Evolutionary conservation across 768 basidiomycete species (phyloP).

Genomic region (Termitomyces sp.): DNA sequence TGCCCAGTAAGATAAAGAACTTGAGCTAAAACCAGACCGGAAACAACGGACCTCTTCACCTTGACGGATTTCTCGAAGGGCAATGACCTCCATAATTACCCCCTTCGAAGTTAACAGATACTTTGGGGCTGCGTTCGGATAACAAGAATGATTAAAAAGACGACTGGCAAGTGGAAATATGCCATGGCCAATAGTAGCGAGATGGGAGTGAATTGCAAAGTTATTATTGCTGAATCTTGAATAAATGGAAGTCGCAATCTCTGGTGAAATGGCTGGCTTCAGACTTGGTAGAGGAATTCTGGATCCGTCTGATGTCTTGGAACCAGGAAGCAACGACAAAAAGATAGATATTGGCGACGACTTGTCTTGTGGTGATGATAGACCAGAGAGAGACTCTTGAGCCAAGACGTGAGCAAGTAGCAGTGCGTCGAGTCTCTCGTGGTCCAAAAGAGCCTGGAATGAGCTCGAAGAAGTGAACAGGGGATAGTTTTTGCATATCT

Average conservation of each 20-base stretch:
- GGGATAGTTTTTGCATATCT: constrained; percentile 58
- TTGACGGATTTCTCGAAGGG: constrained; percentile 46
- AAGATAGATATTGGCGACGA: constrained; percentile 27
- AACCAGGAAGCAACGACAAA: constrained; percentile 40
- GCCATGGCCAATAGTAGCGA: constrained; percentile 65
- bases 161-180: constrained; percentile 74
- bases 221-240: constrained; percentile 77
- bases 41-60: constrained; percentile 57
- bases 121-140: constrained; percentile 64
- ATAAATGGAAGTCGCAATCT: constrained; percentile 32
- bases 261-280: constrained; percentile 20
- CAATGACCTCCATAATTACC: constrained; percentile 58
- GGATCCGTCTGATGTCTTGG: constrained; percentile 13
- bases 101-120: constrained; percentile 37
- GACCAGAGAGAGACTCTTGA: constrained; percentile 20
- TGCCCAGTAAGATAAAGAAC: background rate
- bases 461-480: constrained; percentile 36
- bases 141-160: constrained; percentile 79
- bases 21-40: background rate
- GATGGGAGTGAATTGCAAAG: constrained; percentile 70
- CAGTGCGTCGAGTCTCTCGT: constrained; percentile 56
- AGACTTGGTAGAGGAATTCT: constrained; percentile 26
- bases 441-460: constrained; percentile 42
- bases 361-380: constrained; percentile 15
- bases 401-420: constrained; percentile 61